Evolutionary conservation across 2,329 filamentous ascomycete genomes (phyloP).

Genomic region (Blumeria graminis): DNA sequence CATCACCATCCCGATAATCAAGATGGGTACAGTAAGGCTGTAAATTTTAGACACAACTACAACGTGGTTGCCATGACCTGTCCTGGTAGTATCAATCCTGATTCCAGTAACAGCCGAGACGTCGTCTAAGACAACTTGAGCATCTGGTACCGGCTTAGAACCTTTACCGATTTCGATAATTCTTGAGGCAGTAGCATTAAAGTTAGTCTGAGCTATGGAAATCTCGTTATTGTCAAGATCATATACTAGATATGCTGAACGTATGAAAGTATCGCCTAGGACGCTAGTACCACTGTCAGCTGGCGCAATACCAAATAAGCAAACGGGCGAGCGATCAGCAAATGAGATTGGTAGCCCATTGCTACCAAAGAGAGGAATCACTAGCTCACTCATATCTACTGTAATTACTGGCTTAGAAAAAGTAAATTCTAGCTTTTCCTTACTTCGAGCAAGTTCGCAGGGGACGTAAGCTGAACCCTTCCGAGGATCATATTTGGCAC

Average conservation of each 20-base stretch:
- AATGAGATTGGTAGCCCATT: slow-evolving; percentile 26
- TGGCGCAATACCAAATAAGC: slow-evolving; percentile 42
- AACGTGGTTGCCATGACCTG: too few relatives aligned
- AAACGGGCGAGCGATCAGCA: slow-evolving; percentile 28
- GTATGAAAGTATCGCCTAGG: slow-evolving; percentile 50
- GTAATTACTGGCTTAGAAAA: slow-evolving; percentile 29
- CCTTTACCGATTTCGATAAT: slow-evolving; percentile 31
- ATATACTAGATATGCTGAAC: slow-evolving; percentile 54
- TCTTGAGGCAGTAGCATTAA: slow-evolving; percentile 27
- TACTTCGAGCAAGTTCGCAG: slow-evolving; percentile 24
- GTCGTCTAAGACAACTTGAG: slow-evolving; percentile 24
- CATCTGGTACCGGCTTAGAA: slow-evolving; percentile 26
- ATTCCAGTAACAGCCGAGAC: slow-evolving; percentile 21
- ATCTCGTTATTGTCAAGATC: slow-evolving; percentile 50
- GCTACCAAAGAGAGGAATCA: slow-evolving; percentile 24
- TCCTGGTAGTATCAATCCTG: neutral
- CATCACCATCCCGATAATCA: too few relatives aligned
- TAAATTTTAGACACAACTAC: too few relatives aligned
- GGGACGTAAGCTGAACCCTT: slow-evolving; percentile 35
- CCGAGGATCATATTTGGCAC: slow-evolving; percentile 29
- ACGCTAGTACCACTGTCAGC: slow-evolving; percentile 30
- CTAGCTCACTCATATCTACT: slow-evolving; percentile 33
- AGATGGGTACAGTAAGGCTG: too few relatives aligned
- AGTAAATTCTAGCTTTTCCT: slow-evolving; percentile 24
- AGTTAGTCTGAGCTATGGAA: slow-evolving; percentile 41